A percentile compares a stretch with the other conserved stretches of the same genome.
Conservation (phyloP, 805 yeast species). For the Candida endomychidarum region DNA sequence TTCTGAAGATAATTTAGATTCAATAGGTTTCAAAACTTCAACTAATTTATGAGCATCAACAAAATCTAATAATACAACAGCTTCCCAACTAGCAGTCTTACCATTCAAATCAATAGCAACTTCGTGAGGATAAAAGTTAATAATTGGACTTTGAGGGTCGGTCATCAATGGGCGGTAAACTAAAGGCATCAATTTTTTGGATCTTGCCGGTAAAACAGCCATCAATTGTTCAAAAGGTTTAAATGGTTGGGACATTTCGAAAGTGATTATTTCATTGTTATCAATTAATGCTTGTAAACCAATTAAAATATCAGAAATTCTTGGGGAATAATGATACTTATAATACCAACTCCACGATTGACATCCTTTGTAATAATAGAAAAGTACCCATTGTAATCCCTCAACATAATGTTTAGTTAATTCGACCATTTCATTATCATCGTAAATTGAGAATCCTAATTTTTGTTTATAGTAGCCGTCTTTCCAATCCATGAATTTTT, state of each 20-base stretch:
- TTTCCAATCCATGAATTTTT: slow-evolving; percentile 80
- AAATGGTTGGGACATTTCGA: slow-evolving; percentile 76
- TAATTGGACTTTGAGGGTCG: slow-evolving; percentile 80
- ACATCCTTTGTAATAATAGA: slow-evolving; percentile 85
- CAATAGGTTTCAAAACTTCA: slow-evolving; percentile 68
- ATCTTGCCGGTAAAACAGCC: slow-evolving; percentile 96
- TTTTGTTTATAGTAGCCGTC: slow-evolving; percentile 82
- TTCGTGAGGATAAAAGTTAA: slow-evolving; percentile 85
- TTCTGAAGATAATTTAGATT: slow-evolving; percentile 59
- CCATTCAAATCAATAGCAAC: slow-evolving; percentile 92
- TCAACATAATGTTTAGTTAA: slow-evolving; percentile 81
- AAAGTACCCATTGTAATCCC: slow-evolving; percentile 96
- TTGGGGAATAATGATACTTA: slow-evolving; percentile 88
- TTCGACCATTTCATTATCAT: slow-evolving; percentile 57
- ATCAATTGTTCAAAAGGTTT: slow-evolving; percentile 92
- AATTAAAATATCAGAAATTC: slow-evolving; percentile 78
- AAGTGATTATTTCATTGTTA: slow-evolving; percentile 33
- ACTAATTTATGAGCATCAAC: slow-evolving; percentile 80
- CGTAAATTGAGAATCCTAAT: slow-evolving; percentile 63
- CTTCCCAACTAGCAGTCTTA: slow-evolving; percentile 96
- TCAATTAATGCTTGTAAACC: slow-evolving; percentile 62
- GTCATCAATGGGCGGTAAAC: slow-evolving; percentile 81
- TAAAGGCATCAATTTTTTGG: slow-evolving; percentile 73
- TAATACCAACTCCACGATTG: slow-evolving; percentile 97
- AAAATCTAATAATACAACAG: slow-evolving; percentile 88